Conservation (phyloP, 495 filamentous ascomycete genomes). For the Aspergillus cristatus region DNA sequence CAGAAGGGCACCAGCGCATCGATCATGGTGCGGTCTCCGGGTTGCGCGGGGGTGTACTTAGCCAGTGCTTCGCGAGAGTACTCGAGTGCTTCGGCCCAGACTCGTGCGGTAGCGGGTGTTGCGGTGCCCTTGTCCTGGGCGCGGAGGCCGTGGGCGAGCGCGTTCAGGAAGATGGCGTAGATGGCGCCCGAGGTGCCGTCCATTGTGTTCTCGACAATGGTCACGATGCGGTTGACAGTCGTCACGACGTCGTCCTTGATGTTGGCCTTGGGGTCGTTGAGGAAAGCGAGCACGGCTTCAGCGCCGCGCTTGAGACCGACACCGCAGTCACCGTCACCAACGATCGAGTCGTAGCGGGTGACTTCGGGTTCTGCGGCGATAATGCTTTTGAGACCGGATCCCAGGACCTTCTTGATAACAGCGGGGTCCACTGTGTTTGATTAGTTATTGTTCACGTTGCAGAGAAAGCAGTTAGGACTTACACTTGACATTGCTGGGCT, state of each 20-base stretch:
- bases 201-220: slow-evolving; percentile 81
- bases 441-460: slow-evolving; percentile 7
- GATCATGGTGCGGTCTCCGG: slow-evolving; percentile 82
- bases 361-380: slow-evolving; percentile 75
- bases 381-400: slow-evolving; percentile 58
- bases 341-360: slow-evolving; percentile 82
- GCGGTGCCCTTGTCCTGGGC: slow-evolving; percentile 41
- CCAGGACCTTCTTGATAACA: slow-evolving; percentile 49
- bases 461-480: slow-evolving; percentile 10
- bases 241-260: slow-evolving; percentile 59
- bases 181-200: slow-evolving; percentile 93
- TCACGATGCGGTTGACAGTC: slow-evolving; percentile 67
- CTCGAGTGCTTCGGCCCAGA: slow-evolving; percentile 69
- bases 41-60: slow-evolving; percentile 82
- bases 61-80: slow-evolving; percentile 60
- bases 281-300: slow-evolving; percentile 65
- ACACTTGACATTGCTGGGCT: slow-evolving; percentile 63
- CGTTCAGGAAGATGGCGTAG: slow-evolving; percentile 93
- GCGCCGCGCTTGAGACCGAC: slow-evolving; percentile 84
- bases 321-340: slow-evolving; percentile 95
- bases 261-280: slow-evolving; percentile 40
- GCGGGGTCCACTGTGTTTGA: slow-evolving; percentile 46
- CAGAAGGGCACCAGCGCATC: slow-evolving; percentile 88
- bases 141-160: slow-evolving; percentile 68
- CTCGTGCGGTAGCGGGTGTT: slow-evolving; percentile 38